Base-by-base conservation (phyloP, 208 protist species). In the Trichomonas tenax region DNA sequence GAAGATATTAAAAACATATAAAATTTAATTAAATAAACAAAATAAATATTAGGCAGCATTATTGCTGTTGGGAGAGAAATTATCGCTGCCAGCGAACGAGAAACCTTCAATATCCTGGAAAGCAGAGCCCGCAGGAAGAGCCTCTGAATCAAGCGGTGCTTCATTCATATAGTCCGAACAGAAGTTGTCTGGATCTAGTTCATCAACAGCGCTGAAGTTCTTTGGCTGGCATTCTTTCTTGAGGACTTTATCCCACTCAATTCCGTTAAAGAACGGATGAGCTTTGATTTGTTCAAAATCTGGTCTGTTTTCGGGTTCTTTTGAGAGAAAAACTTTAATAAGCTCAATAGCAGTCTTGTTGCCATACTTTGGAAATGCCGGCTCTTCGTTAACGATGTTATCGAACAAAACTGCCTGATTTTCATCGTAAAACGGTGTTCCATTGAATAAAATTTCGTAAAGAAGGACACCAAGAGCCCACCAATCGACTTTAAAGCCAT, bases 381-480 rank as follows among this genome's bases (percentile, higher is more conserved):
- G 86, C 46, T 93, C 86, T 51, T 51, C 14, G 44, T 93, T 48
- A 34, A 93, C 11, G 6, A 93, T 93, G 26, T 93, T 93, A n/a
- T 93, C 86, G 51, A 93, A 93, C 31, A 93, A 48, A 48, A 51
- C 44, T 2, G 40, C 26, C 46, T 93, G 86, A 93, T 93, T 93
- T n/a, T 93, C 86, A 51, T 93, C 86, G 26, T 93, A 93, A 38
- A 93, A 93, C 17, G 86, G 86, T 38, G 86, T 93, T 51, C n/a
- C 44, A 6, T 93, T 26, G 44, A 41, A 51, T 2, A 93, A 21
- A 51, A 93, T 93, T 38, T 93, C 86, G 44, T 93, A 93, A 17
- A 51, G 40, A 0, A 93, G 31, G 2, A 93, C 45, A 2, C 86
- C 86, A 9, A 93, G 23, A 26, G 86, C 40, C 86, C 86, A 93